Evolutionary conservation across 139 green algal genomes (phyloP).

Genomic region (Chlorella sp.): DNA sequence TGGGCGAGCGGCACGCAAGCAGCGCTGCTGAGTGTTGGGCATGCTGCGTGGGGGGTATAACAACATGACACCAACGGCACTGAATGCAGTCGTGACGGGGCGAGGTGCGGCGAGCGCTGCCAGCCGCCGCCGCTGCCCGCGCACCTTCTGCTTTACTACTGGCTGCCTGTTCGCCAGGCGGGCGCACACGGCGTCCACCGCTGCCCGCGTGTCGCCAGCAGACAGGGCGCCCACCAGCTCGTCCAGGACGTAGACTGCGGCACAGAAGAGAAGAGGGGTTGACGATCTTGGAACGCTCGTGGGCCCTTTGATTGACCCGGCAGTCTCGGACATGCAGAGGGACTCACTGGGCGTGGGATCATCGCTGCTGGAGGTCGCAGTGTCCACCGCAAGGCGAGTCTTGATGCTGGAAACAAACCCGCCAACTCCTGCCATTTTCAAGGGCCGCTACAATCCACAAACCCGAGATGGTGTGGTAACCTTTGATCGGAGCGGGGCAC

Average conservation of each 20-base stretch:
- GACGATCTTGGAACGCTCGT: too few relatives aligned
- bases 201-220: slow-evolving; percentile 46
- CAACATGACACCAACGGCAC: too few relatives aligned
- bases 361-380: slow-evolving; percentile 59
- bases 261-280: neutral
- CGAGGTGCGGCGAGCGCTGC: neutral
- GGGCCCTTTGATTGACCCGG: too few relatives aligned
- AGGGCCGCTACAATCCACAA: too few relatives aligned
- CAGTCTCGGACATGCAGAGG: neutral
- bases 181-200: slow-evolving; percentile 64
- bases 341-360: slow-evolving; percentile 64
- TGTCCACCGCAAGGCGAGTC: slow-evolving; percentile 56
- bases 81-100: neutral
- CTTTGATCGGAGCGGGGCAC: too few relatives aligned
- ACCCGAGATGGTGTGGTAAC: too few relatives aligned
- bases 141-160: slow-evolving; percentile 82
- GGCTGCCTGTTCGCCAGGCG: slow-evolving; percentile 67
- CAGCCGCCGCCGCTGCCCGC: neutral
- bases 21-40: neutral
- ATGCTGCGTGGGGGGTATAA: neutral
- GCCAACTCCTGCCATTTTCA: neutral
- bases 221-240: slow-evolving; percentile 64
- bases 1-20: neutral
- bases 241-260: slow-evolving; percentile 84
- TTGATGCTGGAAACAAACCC: neutral